Percentiles rank a stretch among this genome's conserved stretches.
Conservation (phyloP, 164 flowering plant species). For the Berberis vulgaris region DNA sequence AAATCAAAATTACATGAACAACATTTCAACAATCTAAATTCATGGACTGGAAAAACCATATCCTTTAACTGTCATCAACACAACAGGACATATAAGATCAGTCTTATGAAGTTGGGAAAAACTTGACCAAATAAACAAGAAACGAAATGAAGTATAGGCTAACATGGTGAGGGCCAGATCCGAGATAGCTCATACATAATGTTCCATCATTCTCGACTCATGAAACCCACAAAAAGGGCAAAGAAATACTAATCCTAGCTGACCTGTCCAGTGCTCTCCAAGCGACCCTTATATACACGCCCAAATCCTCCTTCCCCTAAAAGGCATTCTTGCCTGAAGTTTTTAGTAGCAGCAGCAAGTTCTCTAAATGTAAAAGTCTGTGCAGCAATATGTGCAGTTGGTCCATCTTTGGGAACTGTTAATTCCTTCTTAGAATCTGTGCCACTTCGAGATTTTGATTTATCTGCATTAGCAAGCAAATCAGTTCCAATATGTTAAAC, state of each 20-base stretch:
- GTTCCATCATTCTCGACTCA: neutral
- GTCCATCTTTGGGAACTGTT: conserved; percentile 43
- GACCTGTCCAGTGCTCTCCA: conserved; percentile 79
- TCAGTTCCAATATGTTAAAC: neutral
- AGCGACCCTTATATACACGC: conserved; percentile 73
- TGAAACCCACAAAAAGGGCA: neutral
- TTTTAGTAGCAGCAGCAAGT: conserved; percentile 78
- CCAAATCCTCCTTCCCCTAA: conserved; percentile 20
- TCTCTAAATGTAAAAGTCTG: conserved; percentile 79
- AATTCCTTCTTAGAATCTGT: conserved; percentile 54
- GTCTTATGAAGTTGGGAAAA: no score
- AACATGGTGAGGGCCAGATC: neutral
- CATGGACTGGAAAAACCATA: neutral
- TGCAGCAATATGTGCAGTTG: conserved; percentile 62
- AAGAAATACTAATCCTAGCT: neutral
- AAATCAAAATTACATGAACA: neutral
- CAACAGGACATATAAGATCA: no score
- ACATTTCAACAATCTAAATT: neutral
- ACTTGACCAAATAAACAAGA: no score
- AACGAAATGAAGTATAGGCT: no score
- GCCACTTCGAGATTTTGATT: conserved; percentile 43
- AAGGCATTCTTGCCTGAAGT: conserved; percentile 63
- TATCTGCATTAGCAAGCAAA: conserved; percentile 29
- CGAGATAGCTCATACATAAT: neutral
- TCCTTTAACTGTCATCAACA: no score